phyloP scores from a whole-genome alignment of 768 basidiomycete species.

The Tricholomella constricta region DNA sequence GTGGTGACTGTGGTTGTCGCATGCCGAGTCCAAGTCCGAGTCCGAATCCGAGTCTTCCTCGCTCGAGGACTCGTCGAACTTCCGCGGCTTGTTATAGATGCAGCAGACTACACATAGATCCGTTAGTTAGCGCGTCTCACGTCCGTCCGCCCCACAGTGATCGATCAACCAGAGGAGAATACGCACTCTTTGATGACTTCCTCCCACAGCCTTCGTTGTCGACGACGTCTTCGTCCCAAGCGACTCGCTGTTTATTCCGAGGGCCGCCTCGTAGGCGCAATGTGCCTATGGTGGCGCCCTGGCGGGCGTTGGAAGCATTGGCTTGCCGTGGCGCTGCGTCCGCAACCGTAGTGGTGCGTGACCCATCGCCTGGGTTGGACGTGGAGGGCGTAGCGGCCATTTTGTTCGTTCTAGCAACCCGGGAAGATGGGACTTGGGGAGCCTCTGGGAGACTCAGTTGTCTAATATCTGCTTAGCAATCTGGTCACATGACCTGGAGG shows the following conservation, averaged over 20 bases:
- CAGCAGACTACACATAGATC: constrained; percentile 73
- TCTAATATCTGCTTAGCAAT: background rate
- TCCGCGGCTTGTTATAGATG: constrained; percentile 84
- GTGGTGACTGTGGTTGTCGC: constrained; percentile 14
- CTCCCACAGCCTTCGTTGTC: constrained; percentile 90
- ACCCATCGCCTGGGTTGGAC: constrained; percentile 50
- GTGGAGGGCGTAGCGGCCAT: constrained; percentile 34
- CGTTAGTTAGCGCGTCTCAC: background rate
- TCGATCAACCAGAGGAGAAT: background rate
- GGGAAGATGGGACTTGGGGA: no score
- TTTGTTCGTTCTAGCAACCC: constrained; percentile 15
- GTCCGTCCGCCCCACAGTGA: background rate
- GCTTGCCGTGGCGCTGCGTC: constrained; percentile 30
- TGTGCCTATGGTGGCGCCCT: constrained; percentile 28
- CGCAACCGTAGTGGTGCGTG: constrained; percentile 54
- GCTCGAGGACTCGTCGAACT: constrained; percentile 82
- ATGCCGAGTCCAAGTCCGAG: constrained; percentile 37
- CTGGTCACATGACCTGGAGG: background rate
- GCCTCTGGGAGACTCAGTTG: background rate
- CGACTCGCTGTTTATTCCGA: constrained; percentile 58
- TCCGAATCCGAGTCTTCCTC: constrained; percentile 59
- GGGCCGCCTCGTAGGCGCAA: constrained; percentile 62
- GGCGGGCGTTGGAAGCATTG: constrained; percentile 20
- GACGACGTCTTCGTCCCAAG: constrained; percentile 82
- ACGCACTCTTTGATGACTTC: constrained; percentile 93